Evolutionary conservation across 148 eudicot species (phyloP).

Genomic region (Vaccinium macrocarpon): DNA sequence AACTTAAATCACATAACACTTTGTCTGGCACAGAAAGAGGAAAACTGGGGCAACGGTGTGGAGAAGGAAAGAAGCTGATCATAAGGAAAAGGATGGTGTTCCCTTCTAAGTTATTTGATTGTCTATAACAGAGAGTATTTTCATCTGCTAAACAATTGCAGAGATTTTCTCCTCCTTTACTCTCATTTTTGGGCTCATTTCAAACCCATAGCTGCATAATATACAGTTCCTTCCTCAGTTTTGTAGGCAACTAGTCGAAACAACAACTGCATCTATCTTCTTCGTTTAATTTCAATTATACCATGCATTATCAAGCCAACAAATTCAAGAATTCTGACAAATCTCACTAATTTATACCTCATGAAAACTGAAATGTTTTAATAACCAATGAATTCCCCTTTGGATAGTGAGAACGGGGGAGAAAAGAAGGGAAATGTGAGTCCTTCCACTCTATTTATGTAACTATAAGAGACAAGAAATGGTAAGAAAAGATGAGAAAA

Average conservation of each 20-base stretch:
- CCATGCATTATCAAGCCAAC: not conserved
- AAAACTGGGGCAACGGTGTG: not conserved
- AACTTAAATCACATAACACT: too few species aligned
- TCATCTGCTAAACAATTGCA: too few species aligned
- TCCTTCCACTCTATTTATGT: not conserved
- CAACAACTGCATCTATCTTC: not conserved
- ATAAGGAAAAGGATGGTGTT: not conserved
- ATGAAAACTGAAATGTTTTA: not conserved
- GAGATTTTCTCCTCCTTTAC: not conserved
- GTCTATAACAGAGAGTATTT: too few species aligned
- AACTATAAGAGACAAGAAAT: not conserved
- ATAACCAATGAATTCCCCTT: not conserved
- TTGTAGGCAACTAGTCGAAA: not conserved
- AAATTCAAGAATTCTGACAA: not conserved
- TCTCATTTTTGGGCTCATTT: not conserved
- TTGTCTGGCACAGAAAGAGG: not conserved
- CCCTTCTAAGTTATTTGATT: too few species aligned
- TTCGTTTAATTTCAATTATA: not conserved
- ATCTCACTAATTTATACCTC: not conserved
- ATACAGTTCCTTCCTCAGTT: not conserved
- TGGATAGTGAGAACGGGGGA: not conserved
- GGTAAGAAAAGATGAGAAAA: not conserved
- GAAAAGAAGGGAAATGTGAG: not conserved
- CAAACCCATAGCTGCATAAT: not conserved
- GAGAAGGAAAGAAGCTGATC: not conserved